Conservation (phyloP, 371 early-diverging fungal genomes). For the Mortierella sp. region DNA sequence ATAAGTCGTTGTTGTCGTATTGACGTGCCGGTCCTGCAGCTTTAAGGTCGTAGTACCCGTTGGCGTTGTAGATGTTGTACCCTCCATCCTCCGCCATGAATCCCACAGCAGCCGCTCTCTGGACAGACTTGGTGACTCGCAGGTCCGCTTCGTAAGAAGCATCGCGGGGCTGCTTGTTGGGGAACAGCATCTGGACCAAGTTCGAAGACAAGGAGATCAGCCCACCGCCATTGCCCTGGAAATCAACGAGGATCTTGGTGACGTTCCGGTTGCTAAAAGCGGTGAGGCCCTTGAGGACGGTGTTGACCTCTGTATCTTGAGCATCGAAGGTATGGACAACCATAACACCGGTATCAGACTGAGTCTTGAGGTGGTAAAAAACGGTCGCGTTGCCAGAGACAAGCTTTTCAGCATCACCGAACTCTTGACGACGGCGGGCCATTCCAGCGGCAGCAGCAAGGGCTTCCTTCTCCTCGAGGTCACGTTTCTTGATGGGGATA, state of each 20-base stretch:
- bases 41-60: not conserved
- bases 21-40: not conserved
- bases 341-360: conserved; percentile 39
- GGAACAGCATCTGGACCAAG: conserved; percentile 30
- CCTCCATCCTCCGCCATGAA: not conserved
- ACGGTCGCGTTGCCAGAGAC: conserved; percentile 27
- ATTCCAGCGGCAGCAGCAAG: not conserved
- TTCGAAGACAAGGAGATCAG: conserved; percentile 19
- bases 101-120: not conserved
- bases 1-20: conserved; percentile 22
- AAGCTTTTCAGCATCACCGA: conserved; percentile 16
- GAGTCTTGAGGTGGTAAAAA: conserved; percentile 31
- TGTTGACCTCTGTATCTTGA: not conserved
- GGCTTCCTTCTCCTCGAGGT: not conserved
- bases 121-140: conserved; percentile 21
- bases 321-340: conserved; percentile 26
- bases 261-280: conserved; percentile 17
- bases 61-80: conserved; percentile 15
- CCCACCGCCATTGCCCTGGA: conserved; percentile 45
- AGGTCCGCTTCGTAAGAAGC: conserved; percentile 15
- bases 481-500: conserved; percentile 12
- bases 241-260: conserved; percentile 39
- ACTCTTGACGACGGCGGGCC: not conserved
- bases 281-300: not conserved
- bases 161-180: conserved; percentile 5